A percentile compares a stretch with the other conserved stretches of the same genome.
These are phyloP conservation scores for Pyrenopolyporus hunteri DNA, from an alignment of 495 filamentous ascomycete species.

Conservation along the genomic window DNA sequence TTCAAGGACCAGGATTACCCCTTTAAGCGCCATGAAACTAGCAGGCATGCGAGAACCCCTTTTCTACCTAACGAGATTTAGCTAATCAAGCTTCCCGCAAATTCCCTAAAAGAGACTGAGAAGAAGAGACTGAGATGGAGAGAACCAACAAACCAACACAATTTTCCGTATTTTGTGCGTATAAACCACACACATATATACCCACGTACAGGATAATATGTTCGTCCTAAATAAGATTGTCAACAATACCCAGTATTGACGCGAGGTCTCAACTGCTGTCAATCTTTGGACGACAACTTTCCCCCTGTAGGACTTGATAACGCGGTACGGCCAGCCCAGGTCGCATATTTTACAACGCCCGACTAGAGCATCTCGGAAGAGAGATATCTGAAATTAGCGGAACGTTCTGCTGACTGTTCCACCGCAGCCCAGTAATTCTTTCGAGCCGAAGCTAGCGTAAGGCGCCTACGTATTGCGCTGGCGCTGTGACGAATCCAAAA, in stretches of 20 bases:
- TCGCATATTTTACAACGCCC: constrained; percentile 9
- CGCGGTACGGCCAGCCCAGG: no score
- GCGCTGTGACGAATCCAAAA: constrained; percentile 5
- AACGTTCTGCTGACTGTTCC: constrained; percentile 5
- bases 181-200: no score
- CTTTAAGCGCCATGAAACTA: constrained; percentile 16
- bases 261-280: not conserved
- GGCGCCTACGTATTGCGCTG: not conserved
- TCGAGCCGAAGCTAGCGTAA: constrained; percentile 18
- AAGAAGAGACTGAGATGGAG: not conserved
- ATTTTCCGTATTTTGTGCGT: no score
- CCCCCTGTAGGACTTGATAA: no score
- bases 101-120: constrained; percentile 8
- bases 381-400: constrained; percentile 13
- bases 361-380: not conserved
- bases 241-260: no score
- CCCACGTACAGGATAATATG: no score
- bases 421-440: constrained; percentile 12
- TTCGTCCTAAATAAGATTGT: no score
- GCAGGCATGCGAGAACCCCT: not conserved
- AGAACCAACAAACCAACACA: no score
- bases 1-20: constrained; percentile 21
- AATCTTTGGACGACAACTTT: not conserved
- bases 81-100: constrained; percentile 11
- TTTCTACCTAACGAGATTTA: constrained; percentile 13